Percentiles rank a stretch among this genome's conserved stretches.
Conservation (phyloP, 441 rosid species). For the Flueggea neowawraea region DNA sequence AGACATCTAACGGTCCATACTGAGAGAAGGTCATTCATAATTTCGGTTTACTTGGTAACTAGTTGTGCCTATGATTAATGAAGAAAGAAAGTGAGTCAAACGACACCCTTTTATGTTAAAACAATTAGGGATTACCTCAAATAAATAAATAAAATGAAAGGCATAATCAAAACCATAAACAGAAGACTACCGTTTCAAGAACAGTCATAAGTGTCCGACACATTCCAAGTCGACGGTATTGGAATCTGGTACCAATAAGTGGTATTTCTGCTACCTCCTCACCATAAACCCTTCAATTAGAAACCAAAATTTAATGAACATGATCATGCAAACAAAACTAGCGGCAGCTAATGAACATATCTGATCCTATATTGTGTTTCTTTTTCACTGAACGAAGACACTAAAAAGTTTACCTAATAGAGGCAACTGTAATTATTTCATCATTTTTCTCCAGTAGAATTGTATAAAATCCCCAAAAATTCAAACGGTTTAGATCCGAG, state of each 20-base stretch:
- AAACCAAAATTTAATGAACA: conserved; percentile 14
- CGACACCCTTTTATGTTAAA: too few relatives aligned
- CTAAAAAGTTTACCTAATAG: conserved; percentile 49
- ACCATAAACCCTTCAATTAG: conserved; percentile 61
- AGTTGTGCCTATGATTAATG: too few relatives aligned
- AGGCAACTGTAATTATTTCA: conserved; percentile 64
- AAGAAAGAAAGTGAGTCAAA: too few relatives aligned
- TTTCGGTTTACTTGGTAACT: too few relatives aligned
- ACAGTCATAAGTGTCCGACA: conserved; percentile 64
- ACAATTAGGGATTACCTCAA: background rate
- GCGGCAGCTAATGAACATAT: conserved; percentile 5
- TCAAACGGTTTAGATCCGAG: conserved; percentile 61
- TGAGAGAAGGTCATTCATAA: too few relatives aligned
- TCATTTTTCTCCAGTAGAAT: conserved; percentile 67
- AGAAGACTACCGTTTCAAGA: conserved; percentile 56
- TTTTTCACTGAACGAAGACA: conserved; percentile 1
- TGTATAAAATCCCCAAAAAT: conserved; percentile 80
- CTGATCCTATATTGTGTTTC: background rate
- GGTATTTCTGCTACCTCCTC: conserved; percentile 83
- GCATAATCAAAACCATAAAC: too few relatives aligned
- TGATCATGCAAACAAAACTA: background rate
- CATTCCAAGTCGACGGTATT: conserved; percentile 67
- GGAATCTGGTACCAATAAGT: conserved; percentile 72
- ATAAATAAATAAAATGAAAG: too few relatives aligned
- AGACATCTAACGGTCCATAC: too few relatives aligned